A percentile compares a stretch with the other conserved stretches of the same genome.
Conservation (phyloP, 129 eudicot species). For the Artemisia tridentata region DNA sequence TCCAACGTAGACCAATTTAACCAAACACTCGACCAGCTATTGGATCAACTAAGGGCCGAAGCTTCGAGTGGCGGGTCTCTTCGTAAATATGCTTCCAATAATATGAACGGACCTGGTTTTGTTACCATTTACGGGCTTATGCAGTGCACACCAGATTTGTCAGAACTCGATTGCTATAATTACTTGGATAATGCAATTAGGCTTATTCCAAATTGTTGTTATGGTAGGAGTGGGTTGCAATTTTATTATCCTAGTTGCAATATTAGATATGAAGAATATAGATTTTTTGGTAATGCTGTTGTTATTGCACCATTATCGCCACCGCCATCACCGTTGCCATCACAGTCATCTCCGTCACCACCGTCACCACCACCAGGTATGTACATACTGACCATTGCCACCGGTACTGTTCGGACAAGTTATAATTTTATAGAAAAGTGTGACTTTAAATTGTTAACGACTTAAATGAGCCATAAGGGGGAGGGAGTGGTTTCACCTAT, state of each 20-base stretch:
- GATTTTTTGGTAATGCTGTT: constrained; percentile 20
- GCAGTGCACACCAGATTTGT: constrained; percentile 38
- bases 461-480: no score
- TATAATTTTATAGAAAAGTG: background rate
- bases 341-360: background rate
- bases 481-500: no score
- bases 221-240: constrained; percentile 23
- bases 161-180: constrained; percentile 8
- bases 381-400: background rate
- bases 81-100: constrained; percentile 12
- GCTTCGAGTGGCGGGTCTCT: constrained; percentile 38
- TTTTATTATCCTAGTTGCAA: constrained; percentile 28
- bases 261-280: constrained; percentile 24
- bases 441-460: no score
- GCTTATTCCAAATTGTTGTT: background rate
- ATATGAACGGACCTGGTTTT: background rate
- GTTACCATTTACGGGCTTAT: constrained; percentile 26
- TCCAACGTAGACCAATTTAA: constrained; percentile 20
- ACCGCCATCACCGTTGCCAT: constrained; percentile 1
- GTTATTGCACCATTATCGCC: constrained; percentile 19
- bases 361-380: constrained; percentile 13
- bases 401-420: background rate
- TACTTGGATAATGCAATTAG: constrained; percentile 18
- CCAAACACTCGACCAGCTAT: constrained; percentile 6
- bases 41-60: constrained; percentile 21